Conservation (phyloP, 257 asterid species). For the Salvia rosmarinus region DNA sequence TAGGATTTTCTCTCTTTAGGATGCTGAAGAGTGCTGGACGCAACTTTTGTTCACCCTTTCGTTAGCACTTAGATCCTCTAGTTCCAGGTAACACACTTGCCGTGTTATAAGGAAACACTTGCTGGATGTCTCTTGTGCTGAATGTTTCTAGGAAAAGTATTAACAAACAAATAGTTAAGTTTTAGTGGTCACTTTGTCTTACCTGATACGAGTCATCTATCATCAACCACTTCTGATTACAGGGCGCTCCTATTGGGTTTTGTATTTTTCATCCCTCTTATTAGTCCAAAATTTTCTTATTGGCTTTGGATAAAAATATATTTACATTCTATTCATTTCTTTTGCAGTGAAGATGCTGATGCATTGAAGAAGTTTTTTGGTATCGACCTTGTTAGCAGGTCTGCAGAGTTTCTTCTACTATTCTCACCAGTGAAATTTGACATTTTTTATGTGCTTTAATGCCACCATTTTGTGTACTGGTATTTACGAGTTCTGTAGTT, state of each 20-base stretch:
- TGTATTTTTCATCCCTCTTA: not conserved
- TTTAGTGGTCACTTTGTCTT: not conserved
- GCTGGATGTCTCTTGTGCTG: constrained; percentile 26
- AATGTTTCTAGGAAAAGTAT: not conserved
- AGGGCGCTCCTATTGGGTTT: not conserved
- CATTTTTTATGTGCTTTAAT: constrained; percentile 16
- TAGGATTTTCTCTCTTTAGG: constrained; percentile 54
- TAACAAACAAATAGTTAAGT: constrained; percentile 4
- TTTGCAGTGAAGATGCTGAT: constrained; percentile 80
- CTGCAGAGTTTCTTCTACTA: constrained; percentile 19
- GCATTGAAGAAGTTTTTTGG: constrained; percentile 82
- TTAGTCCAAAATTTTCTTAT: constrained; percentile 15
- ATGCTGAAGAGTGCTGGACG: constrained; percentile 99
- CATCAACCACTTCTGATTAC: constrained; percentile 19
- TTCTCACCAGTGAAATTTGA: constrained; percentile 21
- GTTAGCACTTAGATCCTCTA: constrained; percentile 62
- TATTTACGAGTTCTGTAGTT: not conserved
- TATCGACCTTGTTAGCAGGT: constrained; percentile 94
- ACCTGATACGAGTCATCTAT: constrained; percentile 9
- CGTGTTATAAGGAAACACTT: constrained; percentile 14
- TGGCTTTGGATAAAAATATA: constrained; percentile 22
- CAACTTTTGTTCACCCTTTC: constrained; percentile 91
- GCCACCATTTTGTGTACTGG: constrained; percentile 6
- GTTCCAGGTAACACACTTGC: constrained; percentile 60
- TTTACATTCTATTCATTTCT: constrained; percentile 21